Base-by-base conservation (phyloP, 768 basidiomycete genomes). In the Boletus reticuloceps region DNA sequence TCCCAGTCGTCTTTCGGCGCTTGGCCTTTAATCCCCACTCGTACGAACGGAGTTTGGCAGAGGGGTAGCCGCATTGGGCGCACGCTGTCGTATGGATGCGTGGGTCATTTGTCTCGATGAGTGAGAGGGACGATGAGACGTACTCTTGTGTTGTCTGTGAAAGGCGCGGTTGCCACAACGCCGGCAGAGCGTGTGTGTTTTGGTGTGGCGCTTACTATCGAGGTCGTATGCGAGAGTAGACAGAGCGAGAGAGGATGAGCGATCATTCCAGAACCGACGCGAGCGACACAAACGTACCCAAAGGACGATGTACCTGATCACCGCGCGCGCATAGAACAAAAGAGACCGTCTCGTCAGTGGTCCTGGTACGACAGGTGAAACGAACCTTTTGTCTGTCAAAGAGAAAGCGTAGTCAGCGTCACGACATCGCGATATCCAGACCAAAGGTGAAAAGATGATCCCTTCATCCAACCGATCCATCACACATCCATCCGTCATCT, bases 11-110 rank as follows among this genome's bases (percentile, higher is more conserved):
- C 88, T 96, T 97, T 86, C 96, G 89, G 77, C 97, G 89, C 86
- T 98, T 98, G 51, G 97, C 97, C 84, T 99, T 99, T 73, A 86
- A 82, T 63, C 94, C 94, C 97, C 97, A 98, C 77, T 98, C 90
- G 76, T 86, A 98, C 67, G 92, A 94, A 69, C 96, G 86, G 67
- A 96, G 77, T 78, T 92, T 98, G 52, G 97, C 95, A 53, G 93
- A 78, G 43, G 97, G 97, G 79, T 94, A 98, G 54, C 96, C 97
- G 74, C 97, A 98, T 72, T 92, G 90, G 22, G 88, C 89, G 77
- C 97, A 98, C 56, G 86, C 94, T 97, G 20, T 34, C 38, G 32
- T 42, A 6, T 43, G 29, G 9, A 31, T 20, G 4, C 7, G 41
- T 22, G 12, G 20, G 8, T 9, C 4, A 8, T 17, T 8, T 29